Evolutionary conservation across 2,329 filamentous ascomycete genomes (phyloP), one percentile per base, ranked within the genome.

Genomic region (Monilinia fructigena): DNA sequence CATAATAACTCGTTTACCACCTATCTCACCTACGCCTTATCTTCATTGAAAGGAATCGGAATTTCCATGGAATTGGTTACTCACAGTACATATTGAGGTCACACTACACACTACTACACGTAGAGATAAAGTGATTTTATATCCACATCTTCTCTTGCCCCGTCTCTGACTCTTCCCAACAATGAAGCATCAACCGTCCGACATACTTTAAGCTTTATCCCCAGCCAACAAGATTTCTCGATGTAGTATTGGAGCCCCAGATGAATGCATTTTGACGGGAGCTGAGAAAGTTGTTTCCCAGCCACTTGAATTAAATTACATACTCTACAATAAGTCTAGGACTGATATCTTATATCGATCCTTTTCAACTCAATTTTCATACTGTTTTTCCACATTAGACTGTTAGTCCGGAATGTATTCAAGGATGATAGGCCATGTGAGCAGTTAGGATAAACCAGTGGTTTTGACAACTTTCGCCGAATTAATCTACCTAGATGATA

Each of bases 51-150:
- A 16, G 14, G 1, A 10, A 48, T 35, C 42, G 56, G 20, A 23
- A 60, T 60, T 2, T 38, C 28, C 20, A 50, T 5, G 56, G 35
- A 7, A n/a, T 35, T 35, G 16, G 31, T 55, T 5, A 55, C 53
- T 55, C 53, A 38, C 38, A 38, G 31, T 38, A 55, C 28, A n/a
- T 5, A n/a, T 18, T 38, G 23, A 14, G 40, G 56, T 35, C 7
- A n/a, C 23, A 42, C 48, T 38, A 50, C 23, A 23, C 23, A 23
- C 23, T 23, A 23, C 45, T 23, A 23, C 45, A 48, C 35, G 11
- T 20, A 23, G 56, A 60, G 45, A 60, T 63, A 23, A 60, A 20
- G 35, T 42, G 53, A 65, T 65, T 65, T 65, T 60, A 60, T 65
- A 65, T 65, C 35, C 55, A 53, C 26, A n/a, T 50, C 62, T 48